These are phyloP conservation scores for Aspergillus jensenii DNA, from an alignment of 2,329 filamentous ascomycete species.

Conservation along the genomic window DNA sequence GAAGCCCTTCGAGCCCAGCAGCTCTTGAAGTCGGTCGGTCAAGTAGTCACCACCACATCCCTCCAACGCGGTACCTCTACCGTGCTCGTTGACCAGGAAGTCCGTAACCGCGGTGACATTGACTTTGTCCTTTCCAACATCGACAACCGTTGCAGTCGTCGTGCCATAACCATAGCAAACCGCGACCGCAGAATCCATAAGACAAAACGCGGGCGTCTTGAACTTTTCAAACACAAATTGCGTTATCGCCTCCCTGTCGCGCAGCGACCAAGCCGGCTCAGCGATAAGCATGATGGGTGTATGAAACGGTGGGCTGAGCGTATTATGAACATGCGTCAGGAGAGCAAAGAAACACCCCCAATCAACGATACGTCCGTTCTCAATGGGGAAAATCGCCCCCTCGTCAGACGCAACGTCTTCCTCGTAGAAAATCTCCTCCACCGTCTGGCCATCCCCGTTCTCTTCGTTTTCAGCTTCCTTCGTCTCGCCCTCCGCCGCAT, in stretches of 20 bases:
- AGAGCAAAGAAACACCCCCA: slow-evolving; percentile 94
- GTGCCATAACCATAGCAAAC: slow-evolving; percentile 79
- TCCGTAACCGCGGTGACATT: slow-evolving; percentile 90
- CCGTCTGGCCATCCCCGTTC: slow-evolving; percentile 28
- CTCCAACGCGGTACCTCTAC: slow-evolving; percentile 60
- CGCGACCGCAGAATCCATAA: slow-evolving; percentile 86
- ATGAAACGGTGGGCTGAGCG: slow-evolving; percentile 87
- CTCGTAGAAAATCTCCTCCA: slow-evolving; percentile 66
- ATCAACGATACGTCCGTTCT: slow-evolving; percentile 78
- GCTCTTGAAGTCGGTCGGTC: slow-evolving; percentile 68
- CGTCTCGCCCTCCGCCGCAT: slow-evolving; percentile 13
- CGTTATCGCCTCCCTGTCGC: slow-evolving; percentile 82
- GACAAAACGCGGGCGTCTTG: slow-evolving; percentile 84
- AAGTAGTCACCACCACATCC: slow-evolving; percentile 85
- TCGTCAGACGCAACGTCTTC: slow-evolving; percentile 87
- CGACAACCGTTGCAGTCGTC: slow-evolving; percentile 78
- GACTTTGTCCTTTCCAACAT: slow-evolving; percentile 89
- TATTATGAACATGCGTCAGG: slow-evolving; percentile 85
- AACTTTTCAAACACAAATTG: slow-evolving; percentile 98
- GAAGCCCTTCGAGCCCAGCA: slow-evolving; percentile 61
- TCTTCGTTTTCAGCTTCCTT: slow-evolving; percentile 26
- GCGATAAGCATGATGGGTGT: slow-evolving; percentile 89
- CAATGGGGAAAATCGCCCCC: slow-evolving; percentile 84
- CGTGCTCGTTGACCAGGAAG: slow-evolving; percentile 70
- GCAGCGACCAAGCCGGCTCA: slow-evolving; percentile 85